Evolutionary conservation across 805 yeast species (phyloP).

Genomic region (Candida coquimbonensis): DNA sequence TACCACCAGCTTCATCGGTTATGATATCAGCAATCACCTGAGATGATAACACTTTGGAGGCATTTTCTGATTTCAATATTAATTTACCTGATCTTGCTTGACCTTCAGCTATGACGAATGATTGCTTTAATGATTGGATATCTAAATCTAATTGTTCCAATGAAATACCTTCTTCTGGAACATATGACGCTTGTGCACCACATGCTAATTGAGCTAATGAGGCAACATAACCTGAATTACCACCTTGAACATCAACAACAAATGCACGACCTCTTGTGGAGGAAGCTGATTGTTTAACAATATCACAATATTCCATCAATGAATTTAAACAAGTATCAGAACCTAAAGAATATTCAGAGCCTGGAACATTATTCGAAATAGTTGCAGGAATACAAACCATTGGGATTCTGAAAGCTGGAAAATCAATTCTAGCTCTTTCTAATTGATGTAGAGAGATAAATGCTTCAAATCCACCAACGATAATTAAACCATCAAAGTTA

Average conservation of each 20-base stretch:
- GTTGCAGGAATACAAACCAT: constrained; percentile 76
- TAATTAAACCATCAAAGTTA: constrained; percentile 60
- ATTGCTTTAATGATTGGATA: constrained; percentile 50
- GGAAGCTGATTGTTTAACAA: constrained; percentile 72
- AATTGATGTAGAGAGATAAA: constrained; percentile 65
- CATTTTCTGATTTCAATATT: constrained; percentile 59
- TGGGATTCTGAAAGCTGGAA: constrained; percentile 71
- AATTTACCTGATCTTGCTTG: constrained; percentile 63
- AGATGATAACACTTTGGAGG: constrained; percentile 63
- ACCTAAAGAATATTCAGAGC: constrained; percentile 73
- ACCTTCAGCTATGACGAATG: constrained; percentile 57
- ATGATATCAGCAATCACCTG: constrained; percentile 64
- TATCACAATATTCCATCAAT: constrained; percentile 66
- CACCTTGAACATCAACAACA: constrained; percentile 82
- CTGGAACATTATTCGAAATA: constrained; percentile 75
- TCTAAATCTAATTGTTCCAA: constrained; percentile 59
- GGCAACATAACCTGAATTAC: constrained; percentile 76
- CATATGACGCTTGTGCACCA: constrained; percentile 70
- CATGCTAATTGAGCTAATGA: constrained; percentile 59
- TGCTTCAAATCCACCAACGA: constrained; percentile 81
- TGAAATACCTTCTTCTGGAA: constrained; percentile 65
- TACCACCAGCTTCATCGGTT: constrained; percentile 52
- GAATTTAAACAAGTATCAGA: constrained; percentile 70
- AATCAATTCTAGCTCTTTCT: constrained; percentile 49
- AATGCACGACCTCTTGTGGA: constrained; percentile 74